Base-by-base conservation (phyloP, 2,329 filamentous ascomycete species). In the Hymenotorrendiella dingleyae region DNA sequence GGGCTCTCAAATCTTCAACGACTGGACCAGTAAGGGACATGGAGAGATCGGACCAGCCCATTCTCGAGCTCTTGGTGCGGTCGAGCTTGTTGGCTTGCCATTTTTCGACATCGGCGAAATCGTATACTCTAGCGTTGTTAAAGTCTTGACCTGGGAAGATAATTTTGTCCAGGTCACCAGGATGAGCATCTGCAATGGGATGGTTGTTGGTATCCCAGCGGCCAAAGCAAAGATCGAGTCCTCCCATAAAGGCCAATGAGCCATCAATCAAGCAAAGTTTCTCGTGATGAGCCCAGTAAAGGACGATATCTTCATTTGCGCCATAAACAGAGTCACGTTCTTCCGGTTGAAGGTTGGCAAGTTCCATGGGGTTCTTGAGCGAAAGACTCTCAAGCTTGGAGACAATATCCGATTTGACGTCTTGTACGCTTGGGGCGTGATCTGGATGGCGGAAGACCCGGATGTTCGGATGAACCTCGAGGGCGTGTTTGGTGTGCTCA, bases 231-330 rank as follows among this genome's bases (percentile, higher is more conserved):
- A 94, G 71, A 64, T 95, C 89, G 1, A 95, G 69, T 16, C 89
- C 90, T 36, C 88, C 89, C 89, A 95, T 95, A 60, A 96, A 95
- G 2, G 83, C 88, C 43, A 82, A 70, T 8, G 72, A 71, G n/a
- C 82, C 78, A 61, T 96, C 89, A 12, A 96, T 68, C 2, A 95
- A 61, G 53, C 86, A 87, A 1, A 95, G 74, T 65, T 96, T 96
- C 66, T 96, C 89, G 55, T 95, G 89, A 56, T 95, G 89, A 3
- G 88, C 87, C 89, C 89, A 95, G 65, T 87, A 95, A 1, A 95
- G 67, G 9, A 94, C 84, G 1, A 89, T 78, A 53, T 85, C 88
- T 23, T 89, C 85, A 24, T 79, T 79, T 37, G 86, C 82, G 41
- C 90, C 90, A 58, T 94, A 95, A 1, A 95, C 65, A 1, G 82